Base-by-base conservation (phyloP, 1,284 basidiomycete species). In the Pascua guehoae region DNA sequence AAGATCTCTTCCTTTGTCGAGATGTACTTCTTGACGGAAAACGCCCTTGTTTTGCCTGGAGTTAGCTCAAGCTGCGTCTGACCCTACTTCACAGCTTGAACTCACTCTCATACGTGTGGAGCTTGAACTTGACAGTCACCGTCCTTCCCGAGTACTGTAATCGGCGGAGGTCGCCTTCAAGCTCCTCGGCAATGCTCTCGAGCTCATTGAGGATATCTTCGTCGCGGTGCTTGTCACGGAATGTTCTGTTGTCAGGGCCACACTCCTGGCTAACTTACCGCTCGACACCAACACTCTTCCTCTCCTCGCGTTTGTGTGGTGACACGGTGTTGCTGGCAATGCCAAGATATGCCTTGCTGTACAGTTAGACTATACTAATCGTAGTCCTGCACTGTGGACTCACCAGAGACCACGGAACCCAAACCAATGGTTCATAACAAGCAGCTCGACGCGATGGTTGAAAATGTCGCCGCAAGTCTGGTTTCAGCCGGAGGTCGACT, bases 201-300 rank as follows among this genome's bases (percentile, higher is more conserved):
- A 97, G 81, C 69, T 88, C 89, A 12, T 80, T 76, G 41, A 91
- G 67, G n/a, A 93, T 87, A 60, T 82, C 82, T 0, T 82, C 79
- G 57, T 83, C 82, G 58, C 88, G 81, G 15, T 78, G 80, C 51
- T 90, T 78, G 2, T 89, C 80, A 37, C 81, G 78, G 70, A 93
- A 93, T 3, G 91, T 93, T 55, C 89, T 91, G 39, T 15, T 39
- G 38, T 41, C 53, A 16, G 48, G 11, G 50, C 16, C 40, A 36
- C 5, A 14, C 24, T 15, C 7, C 12, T 12, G 4, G 45, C n/a
- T n/a, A 24, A 62, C 71, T 49, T 65, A 90, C 88, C 88, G 81
- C 78, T 97, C 93, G 16, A 88, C 85, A 2, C 93, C 92, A 41
- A 96, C 89, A 61, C 89, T 91, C 78, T 93, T 95, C 47, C 88